A percentile compares a stretch with the other conserved stretches of the same genome.
Conservation (phyloP, 768 basidiomycete species). For the Brasilioporus rufonigricans region DNA sequence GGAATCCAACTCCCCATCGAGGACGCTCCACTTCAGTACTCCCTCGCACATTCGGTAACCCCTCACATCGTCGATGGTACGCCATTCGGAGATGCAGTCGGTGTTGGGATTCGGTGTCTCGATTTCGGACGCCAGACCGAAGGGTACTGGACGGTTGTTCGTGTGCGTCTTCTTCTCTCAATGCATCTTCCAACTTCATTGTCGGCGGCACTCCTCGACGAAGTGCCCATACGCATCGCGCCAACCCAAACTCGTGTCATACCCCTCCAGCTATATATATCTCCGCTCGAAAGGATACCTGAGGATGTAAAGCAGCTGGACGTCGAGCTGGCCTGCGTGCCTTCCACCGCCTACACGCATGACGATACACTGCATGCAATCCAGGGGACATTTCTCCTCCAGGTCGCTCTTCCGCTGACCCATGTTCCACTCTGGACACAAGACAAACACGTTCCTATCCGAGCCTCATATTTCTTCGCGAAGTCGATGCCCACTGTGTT, state of each 20-base stretch:
- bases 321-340: constrained; percentile 37
- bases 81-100: constrained; percentile 69
- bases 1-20: background rate
- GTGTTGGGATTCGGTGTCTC: constrained; percentile 56
- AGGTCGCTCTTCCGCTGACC: constrained; percentile 40
- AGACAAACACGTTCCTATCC: constrained; percentile 39
- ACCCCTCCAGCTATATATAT: constrained; percentile 50
- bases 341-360: background rate
- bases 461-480: constrained; percentile 58
- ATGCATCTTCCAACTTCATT: constrained; percentile 14
- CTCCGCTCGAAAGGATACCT: constrained; percentile 28
- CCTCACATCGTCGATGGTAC: constrained; percentile 74
- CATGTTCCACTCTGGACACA: constrained; percentile 45
- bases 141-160: constrained; percentile 55
- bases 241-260: constrained; percentile 63
- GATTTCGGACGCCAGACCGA: constrained; percentile 12
- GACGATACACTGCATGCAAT: too few relatives aligned
- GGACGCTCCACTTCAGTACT: constrained; percentile 34
- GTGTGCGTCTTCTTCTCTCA: constrained; percentile 8
- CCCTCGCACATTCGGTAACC: constrained; percentile 51
- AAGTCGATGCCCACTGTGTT: constrained; percentile 56
- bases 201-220: constrained; percentile 16
- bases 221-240: constrained; percentile 40
- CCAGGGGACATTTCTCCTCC: constrained; percentile 23
- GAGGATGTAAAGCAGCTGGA: constrained; percentile 34